A percentile compares a stretch with the other conserved stretches of the same genome.
These are phyloP conservation scores for Aspergillus mulundensis DNA, from an alignment of 495 filamentous ascomycete species.

Conservation along the genomic window DNA sequence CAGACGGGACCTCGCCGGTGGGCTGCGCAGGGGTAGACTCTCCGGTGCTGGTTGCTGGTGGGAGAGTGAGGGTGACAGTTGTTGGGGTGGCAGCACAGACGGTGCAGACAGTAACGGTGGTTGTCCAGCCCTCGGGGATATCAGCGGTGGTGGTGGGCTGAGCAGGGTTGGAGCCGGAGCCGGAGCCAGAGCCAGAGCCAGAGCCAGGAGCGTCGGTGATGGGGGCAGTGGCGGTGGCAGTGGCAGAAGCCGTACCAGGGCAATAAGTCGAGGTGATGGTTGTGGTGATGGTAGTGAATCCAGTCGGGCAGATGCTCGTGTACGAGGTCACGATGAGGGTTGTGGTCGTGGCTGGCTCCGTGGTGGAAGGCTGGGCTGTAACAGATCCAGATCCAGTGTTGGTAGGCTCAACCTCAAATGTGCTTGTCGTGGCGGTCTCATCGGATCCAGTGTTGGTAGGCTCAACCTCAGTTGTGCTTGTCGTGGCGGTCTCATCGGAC, in stretches of 20 bases:
- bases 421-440: conserved; percentile 1
- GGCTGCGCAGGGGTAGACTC: conserved; percentile 4
- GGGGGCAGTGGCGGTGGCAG: conserved; percentile 24
- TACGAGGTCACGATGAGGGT: conserved; percentile 43
- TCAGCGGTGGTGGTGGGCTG: conserved; percentile 12
- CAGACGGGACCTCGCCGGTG: conserved; percentile 1
- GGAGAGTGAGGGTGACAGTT: conserved; percentile 43
- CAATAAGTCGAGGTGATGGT: conserved; percentile 38
- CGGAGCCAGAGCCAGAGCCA: neutral
- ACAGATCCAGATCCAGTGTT: neutral
- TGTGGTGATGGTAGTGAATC: conserved; percentile 42
- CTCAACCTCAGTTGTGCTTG: neutral
- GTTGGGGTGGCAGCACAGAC: conserved; percentile 39
- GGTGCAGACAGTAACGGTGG: conserved; percentile 47
- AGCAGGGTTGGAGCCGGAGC: conserved; percentile 8
- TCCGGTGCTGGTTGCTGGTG: conserved; percentile 16
- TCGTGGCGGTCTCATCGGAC: neutral
- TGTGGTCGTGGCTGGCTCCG: conserved; percentile 25
- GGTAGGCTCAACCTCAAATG: neutral
- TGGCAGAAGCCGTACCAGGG: conserved; percentile 27
- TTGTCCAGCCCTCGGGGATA: conserved; percentile 44
- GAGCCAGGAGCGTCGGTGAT: conserved; percentile 8
- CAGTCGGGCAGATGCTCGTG: conserved; percentile 41
- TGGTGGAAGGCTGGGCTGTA: conserved; percentile 8
- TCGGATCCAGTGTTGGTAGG: neutral